A percentile compares a stretch with the other conserved stretches of the same genome.
phyloP scores from a whole-genome alignment of 495 filamentous ascomycete genomes.

The Schizothecium vesticola region DNA sequence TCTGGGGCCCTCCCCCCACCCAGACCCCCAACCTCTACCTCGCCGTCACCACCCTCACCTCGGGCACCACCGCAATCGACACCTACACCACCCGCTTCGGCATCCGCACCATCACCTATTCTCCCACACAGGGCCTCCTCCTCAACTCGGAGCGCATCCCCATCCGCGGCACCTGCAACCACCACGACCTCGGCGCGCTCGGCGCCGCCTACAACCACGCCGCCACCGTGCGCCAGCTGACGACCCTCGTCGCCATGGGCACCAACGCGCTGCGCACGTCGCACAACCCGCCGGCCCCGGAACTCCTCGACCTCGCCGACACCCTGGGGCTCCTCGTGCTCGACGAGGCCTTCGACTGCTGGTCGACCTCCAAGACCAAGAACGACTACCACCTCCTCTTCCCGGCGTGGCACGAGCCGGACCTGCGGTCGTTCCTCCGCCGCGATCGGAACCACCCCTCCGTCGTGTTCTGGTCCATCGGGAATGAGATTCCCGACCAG shows the following conservation, averaged over 20 bases:
- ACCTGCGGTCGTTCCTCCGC: constrained; percentile 42
- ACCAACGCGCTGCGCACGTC: constrained; percentile 45
- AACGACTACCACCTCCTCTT: constrained; percentile 48
- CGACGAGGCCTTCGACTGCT: constrained; percentile 47
- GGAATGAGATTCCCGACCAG: constrained; percentile 46
- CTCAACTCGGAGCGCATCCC: constrained; percentile 38
- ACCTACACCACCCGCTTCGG: constrained; percentile 46
- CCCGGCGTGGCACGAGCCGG: constrained; percentile 43
- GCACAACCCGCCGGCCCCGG: constrained; percentile 48
- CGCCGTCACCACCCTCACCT: constrained; percentile 35
- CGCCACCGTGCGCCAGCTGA: constrained; percentile 40
- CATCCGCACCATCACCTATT: constrained; percentile 36
- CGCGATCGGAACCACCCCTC: constrained; percentile 50
- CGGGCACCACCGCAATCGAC: constrained; percentile 30
- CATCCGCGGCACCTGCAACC: constrained; percentile 42
- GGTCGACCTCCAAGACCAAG: constrained; percentile 34
- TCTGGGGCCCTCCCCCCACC: constrained; percentile 44
- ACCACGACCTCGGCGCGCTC: constrained; percentile 45
- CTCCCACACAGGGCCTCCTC: constrained; percentile 34
- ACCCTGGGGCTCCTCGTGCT: constrained; percentile 53
- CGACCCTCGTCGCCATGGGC: constrained; percentile 45
- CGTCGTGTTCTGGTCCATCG: constrained; percentile 44
- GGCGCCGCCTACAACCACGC: constrained; percentile 43
- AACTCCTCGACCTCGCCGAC: constrained; percentile 54
- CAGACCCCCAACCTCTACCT: constrained; percentile 44